Evolutionary conservation across 495 filamentous ascomycete genomes (phyloP), one percentile per base, ranked within the genome.

Genomic region (Daldinia bambusicola): DNA sequence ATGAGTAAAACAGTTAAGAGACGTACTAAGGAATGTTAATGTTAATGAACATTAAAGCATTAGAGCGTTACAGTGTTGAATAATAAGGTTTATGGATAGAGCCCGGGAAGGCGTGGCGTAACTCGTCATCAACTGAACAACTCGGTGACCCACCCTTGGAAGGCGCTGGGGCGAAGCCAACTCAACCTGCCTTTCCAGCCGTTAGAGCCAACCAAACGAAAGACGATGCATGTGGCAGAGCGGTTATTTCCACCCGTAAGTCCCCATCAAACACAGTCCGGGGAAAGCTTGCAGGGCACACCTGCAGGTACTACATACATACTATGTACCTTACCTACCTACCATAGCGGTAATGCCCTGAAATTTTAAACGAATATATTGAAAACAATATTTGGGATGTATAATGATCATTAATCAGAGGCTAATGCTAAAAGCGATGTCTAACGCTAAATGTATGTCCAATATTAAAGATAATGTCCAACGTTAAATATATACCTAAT

Each of bases 41-140:
- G n/a, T n/a, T 45, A 45, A 7, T 40, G 4, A 40, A 1, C 37
- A 14, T 12, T 13, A 12, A 14, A 13, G 3, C n/a, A n/a, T n/a
- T n/a, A n/a, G n/a, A n/a, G n/a, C n/a, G n/a, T n/a, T n/a, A n/a
- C n/a, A n/a, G n/a, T n/a, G 37, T 40, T 40, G 37, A 22, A 53
- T 30, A 31, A 53, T n/a, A n/a, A n/a, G n/a, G 50, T 22, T 53
- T 53, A 53, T 53, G 26, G 22, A 12, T 59, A 48, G 20, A 10
- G 22, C 20, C 8, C 22, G 9, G 43, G 43, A 48, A 48, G 9
- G 43, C 18, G 43, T 48, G 43, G 18, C 31, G 55, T 41, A 63
- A 63, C 43, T 72, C 64, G 69, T 72, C 69, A 72, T 72, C 69
- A 55, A 67, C 53, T 13, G 40, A 61, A 61, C 69, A 72, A 58